Percentiles rank a stretch among this genome's conserved stretches.
These are phyloP conservation scores for Pythium myriotylum DNA, from an alignment of 352 stramenopile genomes.

Conservation along the genomic window DNA sequence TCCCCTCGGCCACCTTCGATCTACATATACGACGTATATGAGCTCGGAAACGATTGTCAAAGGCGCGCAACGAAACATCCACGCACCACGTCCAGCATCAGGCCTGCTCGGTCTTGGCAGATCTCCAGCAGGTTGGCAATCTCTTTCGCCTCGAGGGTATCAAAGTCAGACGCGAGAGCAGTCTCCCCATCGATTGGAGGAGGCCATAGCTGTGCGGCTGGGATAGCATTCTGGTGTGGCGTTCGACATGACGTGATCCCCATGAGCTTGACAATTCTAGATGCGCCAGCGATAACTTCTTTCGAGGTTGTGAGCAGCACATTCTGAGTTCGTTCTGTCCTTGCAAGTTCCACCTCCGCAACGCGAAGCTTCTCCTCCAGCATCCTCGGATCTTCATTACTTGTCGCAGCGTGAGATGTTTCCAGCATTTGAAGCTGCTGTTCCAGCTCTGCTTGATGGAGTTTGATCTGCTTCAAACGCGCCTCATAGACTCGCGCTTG, in stretches of 20 bases:
- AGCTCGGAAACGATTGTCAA: neutral
- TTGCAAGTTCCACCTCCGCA: conserved; percentile 69
- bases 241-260: conserved; percentile 68
- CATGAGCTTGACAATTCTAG: conserved; percentile 73
- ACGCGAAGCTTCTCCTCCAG: conserved; percentile 75
- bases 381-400: conserved; percentile 61
- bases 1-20: conserved; percentile 67
- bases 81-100: conserved; percentile 77
- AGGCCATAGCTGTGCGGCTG: conserved; percentile 62
- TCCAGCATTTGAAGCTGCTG: conserved; percentile 69
- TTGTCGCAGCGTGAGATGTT: conserved; percentile 50
- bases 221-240: conserved; percentile 64
- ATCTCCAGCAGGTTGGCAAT: conserved; percentile 71
- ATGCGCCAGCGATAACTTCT: conserved; percentile 67
- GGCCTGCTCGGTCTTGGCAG: conserved; percentile 65
- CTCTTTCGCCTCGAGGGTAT: conserved; percentile 59
- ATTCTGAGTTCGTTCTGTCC: conserved; percentile 66
- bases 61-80: neutral
- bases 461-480: conserved; percentile 78
- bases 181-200: conserved; percentile 54
- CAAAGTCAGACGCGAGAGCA: conserved; percentile 65
- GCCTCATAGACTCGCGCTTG: conserved; percentile 83
- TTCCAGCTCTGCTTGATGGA: conserved; percentile 71
- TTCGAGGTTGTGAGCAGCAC: conserved; percentile 73
- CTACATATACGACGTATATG: conserved; percentile 38